These are phyloP conservation scores for Emmonsia crescens DNA, from an alignment of 2,329 filamentous ascomycete genomes.

Conservation along the genomic window DNA sequence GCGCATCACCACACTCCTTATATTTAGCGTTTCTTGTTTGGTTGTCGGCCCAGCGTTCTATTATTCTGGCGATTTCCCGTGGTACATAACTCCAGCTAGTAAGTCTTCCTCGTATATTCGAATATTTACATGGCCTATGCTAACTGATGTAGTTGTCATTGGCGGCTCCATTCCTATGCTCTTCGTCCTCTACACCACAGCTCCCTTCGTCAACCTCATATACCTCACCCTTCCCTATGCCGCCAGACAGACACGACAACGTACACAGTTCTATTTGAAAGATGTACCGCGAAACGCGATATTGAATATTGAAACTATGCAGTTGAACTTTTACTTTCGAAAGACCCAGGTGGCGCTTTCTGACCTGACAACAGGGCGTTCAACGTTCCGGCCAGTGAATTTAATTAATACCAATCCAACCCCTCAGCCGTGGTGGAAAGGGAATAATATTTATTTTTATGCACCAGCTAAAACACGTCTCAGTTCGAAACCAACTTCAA, in stretches of 20 bases:
- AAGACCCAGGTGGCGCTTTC: constrained; percentile 33
- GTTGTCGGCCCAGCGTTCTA: constrained; percentile 52
- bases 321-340: constrained; percentile 33
- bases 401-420: constrained; percentile 31
- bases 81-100: constrained; percentile 34
- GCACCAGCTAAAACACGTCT: constrained; percentile 27
- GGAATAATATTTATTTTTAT: constrained; percentile 30
- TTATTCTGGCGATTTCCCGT: constrained; percentile 30
- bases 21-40: constrained; percentile 55
- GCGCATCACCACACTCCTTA: constrained; percentile 60
- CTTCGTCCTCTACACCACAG: constrained; percentile 53
- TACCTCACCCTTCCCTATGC: constrained; percentile 57
- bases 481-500: constrained; percentile 25
- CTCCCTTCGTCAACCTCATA: constrained; percentile 62
- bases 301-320: constrained; percentile 37
- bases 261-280: constrained; percentile 33
- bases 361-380: constrained; percentile 29
- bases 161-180: constrained; percentile 55
- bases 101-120: constrained; percentile 10
- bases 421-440: constrained; percentile 28
- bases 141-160: constrained; percentile 39
- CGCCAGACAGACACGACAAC: constrained; percentile 49
- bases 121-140: neutral
- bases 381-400: constrained; percentile 28
- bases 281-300: constrained; percentile 35